Base-by-base conservation (phyloP, 2,329 filamentous ascomycete species). In the Fusarium acutatum region DNA sequence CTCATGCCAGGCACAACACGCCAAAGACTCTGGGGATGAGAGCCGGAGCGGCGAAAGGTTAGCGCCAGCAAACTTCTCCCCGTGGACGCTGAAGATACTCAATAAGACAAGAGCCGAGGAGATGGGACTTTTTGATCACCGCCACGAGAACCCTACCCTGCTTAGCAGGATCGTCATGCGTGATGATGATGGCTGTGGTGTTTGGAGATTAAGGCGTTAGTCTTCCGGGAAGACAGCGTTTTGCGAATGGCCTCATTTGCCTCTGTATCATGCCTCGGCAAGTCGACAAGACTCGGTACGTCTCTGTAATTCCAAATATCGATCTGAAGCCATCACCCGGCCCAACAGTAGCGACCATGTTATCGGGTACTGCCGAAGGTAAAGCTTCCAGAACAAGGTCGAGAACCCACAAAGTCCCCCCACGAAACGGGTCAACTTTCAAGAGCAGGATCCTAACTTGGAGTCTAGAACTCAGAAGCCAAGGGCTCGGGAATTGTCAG, bases 391-490 rank as follows among this genome's bases (percentile, higher is more conserved):
- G 64, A 69, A 68, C 30, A 67, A 61, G 53, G 46, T 34, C 63
- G 35, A 52, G 62, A 67, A 58, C 60, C 34, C 8, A 35, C 22
- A 35, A 64, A 64, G 32, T 28, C 22, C n/a, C 43, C 22, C 24
- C 38, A 44, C 30, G 32, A 68, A 44, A 43, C 13, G 30, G 32
- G 43, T 15, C 52, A 30, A 47, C 44, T n/a, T n/a, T 12, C 26
- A 60, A 60, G 66, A 41, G 22, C 47, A 50, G 32, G 66, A 32
- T 34, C 20, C 28, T 18, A 17, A 30, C 26, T 47, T 22, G 20
- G n/a, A 35, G 71, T 74, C 71, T 74, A 72, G 71, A 74, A 69
- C 67, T 11, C 30, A 35, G 14, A 40, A 56, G 22, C 22, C 43
- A 71, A 50, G 44, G 32, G 11, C 43, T 37, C 28, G 63, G 26